Conservation (phyloP, 257 asterid genomes). For the Rhazya stricta region DNA sequence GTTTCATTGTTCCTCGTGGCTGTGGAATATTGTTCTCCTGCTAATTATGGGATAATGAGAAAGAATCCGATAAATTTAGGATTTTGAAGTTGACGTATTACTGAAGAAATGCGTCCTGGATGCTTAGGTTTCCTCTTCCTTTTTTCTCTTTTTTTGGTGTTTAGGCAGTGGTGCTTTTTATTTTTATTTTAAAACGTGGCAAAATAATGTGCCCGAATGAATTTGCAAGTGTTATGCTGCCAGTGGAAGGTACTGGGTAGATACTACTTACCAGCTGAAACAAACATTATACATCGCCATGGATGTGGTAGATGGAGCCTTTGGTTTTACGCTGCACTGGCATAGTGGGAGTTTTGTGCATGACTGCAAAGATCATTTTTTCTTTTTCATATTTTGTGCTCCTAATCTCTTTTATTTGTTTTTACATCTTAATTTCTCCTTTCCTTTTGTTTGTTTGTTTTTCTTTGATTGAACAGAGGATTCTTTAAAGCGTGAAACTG, state of each 20-base stretch:
- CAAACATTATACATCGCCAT: background rate
- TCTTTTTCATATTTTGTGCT: background rate
- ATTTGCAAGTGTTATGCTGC: background rate
- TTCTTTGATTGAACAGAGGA: slow-evolving; percentile 55
- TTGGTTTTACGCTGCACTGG: background rate
- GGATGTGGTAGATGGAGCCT: background rate
- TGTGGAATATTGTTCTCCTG: slow-evolving; percentile 7
- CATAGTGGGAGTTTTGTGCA: background rate
- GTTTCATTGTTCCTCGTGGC: background rate
- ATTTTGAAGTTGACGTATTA: background rate
- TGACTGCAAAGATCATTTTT: background rate
- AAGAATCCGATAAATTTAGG: background rate
- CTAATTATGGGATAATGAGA: background rate
- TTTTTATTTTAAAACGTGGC: background rate
- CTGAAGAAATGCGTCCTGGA: background rate
- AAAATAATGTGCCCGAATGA: background rate
- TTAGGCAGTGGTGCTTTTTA: background rate
- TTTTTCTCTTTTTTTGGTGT: background rate
- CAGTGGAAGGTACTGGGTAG: background rate
- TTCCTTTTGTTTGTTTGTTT: slow-evolving; percentile 1
- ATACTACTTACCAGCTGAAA: background rate
- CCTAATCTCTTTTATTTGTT: background rate
- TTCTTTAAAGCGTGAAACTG: slow-evolving; percentile 79
- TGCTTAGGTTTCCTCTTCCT: background rate
- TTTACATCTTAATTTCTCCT: background rate